These are phyloP conservation scores for Rubroboletus satanas DNA, from an alignment of 768 basidiomycete species.

Conservation along the genomic window DNA sequence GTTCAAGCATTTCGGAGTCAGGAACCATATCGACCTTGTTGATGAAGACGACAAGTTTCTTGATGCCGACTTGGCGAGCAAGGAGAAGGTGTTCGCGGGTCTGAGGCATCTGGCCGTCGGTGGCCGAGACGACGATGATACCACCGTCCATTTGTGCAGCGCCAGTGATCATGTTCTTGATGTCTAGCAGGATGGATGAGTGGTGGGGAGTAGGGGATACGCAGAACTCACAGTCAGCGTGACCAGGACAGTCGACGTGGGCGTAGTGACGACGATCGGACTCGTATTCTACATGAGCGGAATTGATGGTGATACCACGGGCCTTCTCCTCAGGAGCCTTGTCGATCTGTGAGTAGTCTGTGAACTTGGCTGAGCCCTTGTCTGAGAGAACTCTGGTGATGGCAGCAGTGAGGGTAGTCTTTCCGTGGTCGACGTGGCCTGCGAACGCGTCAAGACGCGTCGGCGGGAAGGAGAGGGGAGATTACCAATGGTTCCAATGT, in stretches of 20 bases:
- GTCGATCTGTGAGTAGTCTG: conserved; percentile 97
- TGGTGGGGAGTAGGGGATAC: not conserved
- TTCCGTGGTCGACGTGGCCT: conserved; percentile 96
- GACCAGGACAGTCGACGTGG: conserved; percentile 97
- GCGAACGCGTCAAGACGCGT: conserved; percentile 19
- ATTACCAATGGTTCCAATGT: conserved; percentile 88
- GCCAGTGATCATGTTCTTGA: conserved; percentile 99
- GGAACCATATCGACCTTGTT: conserved; percentile 98
- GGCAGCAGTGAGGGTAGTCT: conserved; percentile 94
- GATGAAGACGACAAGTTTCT: conserved; percentile 97
- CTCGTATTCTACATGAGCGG: conserved; percentile 98
- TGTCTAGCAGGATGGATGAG: conserved; percentile 49
- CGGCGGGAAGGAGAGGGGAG: not conserved
- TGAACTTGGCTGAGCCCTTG: conserved; percentile 73
- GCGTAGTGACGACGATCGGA: conserved; percentile 88
- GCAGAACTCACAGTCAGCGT: conserved; percentile 76
- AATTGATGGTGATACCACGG: conserved; percentile 99
- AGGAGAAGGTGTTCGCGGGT: conserved; percentile 97
- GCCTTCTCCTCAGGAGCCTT: conserved; percentile 99
- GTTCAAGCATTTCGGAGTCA: conserved; percentile 97
- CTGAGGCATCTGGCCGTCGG: conserved; percentile 99
- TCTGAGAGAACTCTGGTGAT: conserved; percentile 91
- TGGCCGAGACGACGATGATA: conserved; percentile 95
- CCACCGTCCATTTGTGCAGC: conserved; percentile 97
- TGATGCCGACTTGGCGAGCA: conserved; percentile 96